phyloP scores from a whole-genome alignment of 441 rosid genomes.

The Dalechampia spathulata region DNA sequence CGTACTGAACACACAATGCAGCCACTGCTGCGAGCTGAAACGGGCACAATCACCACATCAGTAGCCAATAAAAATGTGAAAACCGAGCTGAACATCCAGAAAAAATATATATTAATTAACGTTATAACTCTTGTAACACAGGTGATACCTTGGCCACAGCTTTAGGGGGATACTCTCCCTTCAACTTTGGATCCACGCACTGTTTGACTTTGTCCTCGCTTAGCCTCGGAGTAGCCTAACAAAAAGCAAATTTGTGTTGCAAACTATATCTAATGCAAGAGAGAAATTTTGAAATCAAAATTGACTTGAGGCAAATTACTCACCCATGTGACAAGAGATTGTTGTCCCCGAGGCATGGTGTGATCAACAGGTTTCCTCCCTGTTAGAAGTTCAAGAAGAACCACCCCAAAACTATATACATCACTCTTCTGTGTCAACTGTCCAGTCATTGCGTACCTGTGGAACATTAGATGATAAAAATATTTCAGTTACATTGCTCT shows the following conservation, averaged over 20 bases:
- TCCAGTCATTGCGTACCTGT: constrained; percentile 96
- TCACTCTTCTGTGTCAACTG: constrained; percentile 93
- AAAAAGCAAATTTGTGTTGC: too few relatives aligned
- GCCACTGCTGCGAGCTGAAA: constrained; percentile 92
- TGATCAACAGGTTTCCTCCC: constrained; percentile 97
- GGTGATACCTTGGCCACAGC: constrained; percentile 81
- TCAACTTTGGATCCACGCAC: constrained; percentile 88
- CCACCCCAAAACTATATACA: constrained; percentile 94
- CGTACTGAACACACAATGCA: constrained; percentile 92
- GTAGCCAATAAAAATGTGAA: too few relatives aligned
- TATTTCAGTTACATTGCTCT: background rate
- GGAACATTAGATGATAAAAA: too few relatives aligned
- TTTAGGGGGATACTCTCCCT: constrained; percentile 82
- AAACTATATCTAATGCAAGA: background rate
- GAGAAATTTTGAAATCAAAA: background rate
- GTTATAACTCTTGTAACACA: too few relatives aligned
- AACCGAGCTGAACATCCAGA: background rate
- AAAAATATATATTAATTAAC: background rate
- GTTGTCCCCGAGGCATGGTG: constrained; percentile 96
- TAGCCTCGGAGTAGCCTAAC: constrained; percentile 87
- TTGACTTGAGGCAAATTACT: constrained; percentile 9
- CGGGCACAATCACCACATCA: background rate
- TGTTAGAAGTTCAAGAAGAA: constrained; percentile 83
- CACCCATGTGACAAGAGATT: constrained; percentile 96
- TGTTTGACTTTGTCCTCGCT: constrained; percentile 98